Evolutionary conservation across 2,329 filamentous ascomycete genomes (phyloP), one percentile per base, ranked within the genome.

Genomic region (Scolecobasidium constrictum): DNA sequence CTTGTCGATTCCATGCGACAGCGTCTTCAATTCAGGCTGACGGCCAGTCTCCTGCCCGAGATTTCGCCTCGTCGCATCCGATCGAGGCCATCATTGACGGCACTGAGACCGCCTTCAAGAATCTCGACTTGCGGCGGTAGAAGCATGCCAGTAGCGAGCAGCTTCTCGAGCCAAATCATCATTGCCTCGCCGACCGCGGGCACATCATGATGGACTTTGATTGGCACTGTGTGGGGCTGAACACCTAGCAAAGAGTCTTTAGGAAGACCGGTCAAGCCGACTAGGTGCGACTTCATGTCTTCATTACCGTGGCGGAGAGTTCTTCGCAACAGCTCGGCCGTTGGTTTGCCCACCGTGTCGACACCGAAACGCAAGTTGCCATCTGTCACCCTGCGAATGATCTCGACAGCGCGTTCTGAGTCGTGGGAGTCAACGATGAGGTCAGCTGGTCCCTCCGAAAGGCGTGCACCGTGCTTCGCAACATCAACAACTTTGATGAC

Each of bases 171-270:
- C 83, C 83, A 87, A 1, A 63, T 55, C 11, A 77, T 76, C 42
- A 86, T 55, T 0, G 67, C 67, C 48, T 78, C 72, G 0, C 83
- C 83, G 0, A 86, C 65, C 2, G 67, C 66, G 0, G 76, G 72
- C 0, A 78, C 69, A 45, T 81, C 77, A 53, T 88, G 83, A 53
- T 85, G 87, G 3, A 85, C 53, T 58, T 87, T 87, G 47, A 88
- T 83, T 0, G 83, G 83, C 0, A 87, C 78, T 0, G 68, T 75
- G 52, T 86, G 81, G 44, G 77, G 71, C 4, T 65, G 56, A 0
- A 77, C 64, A 0, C 68, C 68, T 0, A 63, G 60, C 0, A 59
- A 57, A 2, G 60, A 58, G 3, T 62, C 63, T 53, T 83, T 84
- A 0, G 83, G 83, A 3, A 85, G 49, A 0, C 81, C 82, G 0